A percentile compares a stretch with the other conserved stretches of the same genome.
Conservation (phyloP, 345 rosid genomes). For the Microcos paniculata region DNA sequence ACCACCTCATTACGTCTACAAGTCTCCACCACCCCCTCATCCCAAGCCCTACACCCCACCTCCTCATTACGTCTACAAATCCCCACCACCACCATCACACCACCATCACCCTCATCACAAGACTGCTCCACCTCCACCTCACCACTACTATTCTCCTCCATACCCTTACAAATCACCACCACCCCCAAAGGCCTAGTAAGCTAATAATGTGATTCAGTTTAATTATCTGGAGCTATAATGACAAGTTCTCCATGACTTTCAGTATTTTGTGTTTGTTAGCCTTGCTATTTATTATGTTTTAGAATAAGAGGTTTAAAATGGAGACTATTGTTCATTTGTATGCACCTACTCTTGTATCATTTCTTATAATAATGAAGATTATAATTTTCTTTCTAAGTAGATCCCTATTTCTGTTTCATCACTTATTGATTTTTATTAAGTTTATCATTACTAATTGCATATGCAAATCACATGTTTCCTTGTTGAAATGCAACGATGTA, state of each 20-base stretch:
- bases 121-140: background rate
- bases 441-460: background rate
- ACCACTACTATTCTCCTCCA: background rate
- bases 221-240: background rate
- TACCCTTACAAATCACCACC: background rate
- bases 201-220: background rate
- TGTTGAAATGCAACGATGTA: background rate
- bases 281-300: background rate
- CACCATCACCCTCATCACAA: background rate
- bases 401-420: background rate
- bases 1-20: background rate
- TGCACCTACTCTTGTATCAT: background rate
- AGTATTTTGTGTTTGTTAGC: background rate
- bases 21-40: background rate
- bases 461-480: background rate
- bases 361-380: background rate
- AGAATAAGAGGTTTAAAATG: background rate
- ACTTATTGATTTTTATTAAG: background rate
- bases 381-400: background rate
- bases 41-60: background rate
- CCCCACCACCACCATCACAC: background rate
- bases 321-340: background rate
- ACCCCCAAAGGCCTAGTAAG: slow-evolving; percentile 13
- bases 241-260: background rate
- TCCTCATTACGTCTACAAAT: background rate